Percentiles rank a stretch among this genome's conserved stretches.
Evolutionary conservation across 768 basidiomycete species (phyloP).

Genomic region (Rickenella mellea): DNA sequence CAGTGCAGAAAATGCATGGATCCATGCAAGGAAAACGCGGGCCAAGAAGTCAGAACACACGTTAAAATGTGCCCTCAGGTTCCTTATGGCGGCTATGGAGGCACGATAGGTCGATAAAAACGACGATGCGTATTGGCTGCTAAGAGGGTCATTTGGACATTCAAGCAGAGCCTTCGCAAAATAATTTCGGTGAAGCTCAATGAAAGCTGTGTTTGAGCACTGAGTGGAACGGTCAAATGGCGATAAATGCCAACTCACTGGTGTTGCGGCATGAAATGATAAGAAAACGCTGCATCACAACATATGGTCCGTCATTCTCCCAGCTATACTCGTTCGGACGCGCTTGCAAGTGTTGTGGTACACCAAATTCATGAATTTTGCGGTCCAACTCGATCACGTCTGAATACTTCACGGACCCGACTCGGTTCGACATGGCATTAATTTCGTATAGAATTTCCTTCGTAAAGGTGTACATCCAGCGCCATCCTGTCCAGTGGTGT

Average conservation of each 20-base stretch:
- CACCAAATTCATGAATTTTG: constrained; percentile 63
- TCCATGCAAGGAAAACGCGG: constrained; percentile 65
- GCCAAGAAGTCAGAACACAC: constrained; percentile 56
- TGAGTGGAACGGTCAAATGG: no score
- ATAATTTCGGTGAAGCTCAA: constrained; percentile 70
- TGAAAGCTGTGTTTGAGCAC: no score
- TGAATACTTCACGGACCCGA: constrained; percentile 53
- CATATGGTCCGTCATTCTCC: not conserved
- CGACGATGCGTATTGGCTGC: constrained; percentile 59
- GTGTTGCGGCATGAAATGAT: no score
- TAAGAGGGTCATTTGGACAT: constrained; percentile 51
- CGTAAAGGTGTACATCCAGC: constrained; percentile 57
- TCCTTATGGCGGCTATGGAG: constrained; percentile 56
- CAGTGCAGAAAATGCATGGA: constrained; percentile 63
- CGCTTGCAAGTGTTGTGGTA: no score
- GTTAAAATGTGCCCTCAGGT: constrained; percentile 53
- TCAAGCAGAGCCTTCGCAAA: constrained; percentile 65
- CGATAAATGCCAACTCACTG: no score
- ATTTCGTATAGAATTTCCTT: constrained; percentile 59
- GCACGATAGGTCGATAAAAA: constrained; percentile 60
- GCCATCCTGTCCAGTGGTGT: not conserved
- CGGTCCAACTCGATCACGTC: constrained; percentile 61
- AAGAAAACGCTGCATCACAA: constrained; percentile 37
- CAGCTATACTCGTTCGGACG: no score
- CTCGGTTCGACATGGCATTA: constrained; percentile 47